These are phyloP conservation scores for Aspergillus glaucus DNA, from an alignment of 2,329 filamentous ascomycete species.

Conservation along the genomic window DNA sequence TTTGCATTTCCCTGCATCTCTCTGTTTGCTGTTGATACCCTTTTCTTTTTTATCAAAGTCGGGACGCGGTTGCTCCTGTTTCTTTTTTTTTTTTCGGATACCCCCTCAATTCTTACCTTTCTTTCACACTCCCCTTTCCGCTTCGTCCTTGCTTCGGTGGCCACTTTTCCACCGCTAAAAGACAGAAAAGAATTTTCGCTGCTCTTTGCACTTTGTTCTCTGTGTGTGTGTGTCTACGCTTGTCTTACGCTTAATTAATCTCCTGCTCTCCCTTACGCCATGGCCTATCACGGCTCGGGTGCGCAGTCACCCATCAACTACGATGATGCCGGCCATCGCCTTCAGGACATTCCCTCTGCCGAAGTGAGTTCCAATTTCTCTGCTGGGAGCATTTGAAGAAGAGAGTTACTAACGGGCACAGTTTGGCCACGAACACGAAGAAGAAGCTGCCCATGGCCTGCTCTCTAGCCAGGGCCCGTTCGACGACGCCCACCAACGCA, in stretches of 20 bases:
- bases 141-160: constrained; percentile 9
- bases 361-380: constrained; percentile 45
- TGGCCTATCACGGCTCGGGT: constrained; percentile 59
- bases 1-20: neutral
- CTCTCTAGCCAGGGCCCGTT: constrained; percentile 44
- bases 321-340: constrained; percentile 57
- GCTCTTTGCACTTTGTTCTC: constrained; percentile 4
- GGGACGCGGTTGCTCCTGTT: constrained; percentile 4
- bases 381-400: constrained; percentile 8
- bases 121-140: constrained; percentile 17
- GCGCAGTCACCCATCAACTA: constrained; percentile 44
- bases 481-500: constrained; percentile 53
- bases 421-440: constrained; percentile 31
- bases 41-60: neutral
- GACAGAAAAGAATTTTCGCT: constrained; percentile 2
- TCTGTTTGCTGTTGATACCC: constrained; percentile 1
- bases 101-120: constrained; percentile 7
- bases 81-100: constrained; percentile 8
- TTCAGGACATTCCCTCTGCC: constrained; percentile 61
- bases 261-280: constrained; percentile 27
- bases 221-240: neutral
- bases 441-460: constrained; percentile 44
- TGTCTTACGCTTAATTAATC: constrained; percentile 4
- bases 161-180: neutral
- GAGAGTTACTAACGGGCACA: neutral